Base-by-base conservation (phyloP, 2,329 filamentous ascomycete genomes). In the Trichoderma sp. region DNA sequence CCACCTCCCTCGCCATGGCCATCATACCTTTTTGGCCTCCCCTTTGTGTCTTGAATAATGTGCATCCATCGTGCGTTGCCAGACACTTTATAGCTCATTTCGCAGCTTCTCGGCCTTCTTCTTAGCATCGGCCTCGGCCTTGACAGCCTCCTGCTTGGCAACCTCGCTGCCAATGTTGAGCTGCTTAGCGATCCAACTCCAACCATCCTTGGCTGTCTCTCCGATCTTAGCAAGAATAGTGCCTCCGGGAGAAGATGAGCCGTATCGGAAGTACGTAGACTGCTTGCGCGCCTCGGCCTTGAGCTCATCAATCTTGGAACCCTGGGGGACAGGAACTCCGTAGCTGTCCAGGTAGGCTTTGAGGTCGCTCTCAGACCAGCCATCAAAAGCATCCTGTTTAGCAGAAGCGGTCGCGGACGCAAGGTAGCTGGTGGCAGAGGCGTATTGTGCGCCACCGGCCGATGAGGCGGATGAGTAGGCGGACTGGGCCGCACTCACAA, bases 281-380 rank as follows among this genome's bases (percentile, higher is more conserved):
- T 94, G 90, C 78, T 89, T 90, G 73, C 91, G 89, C 19, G 91
- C 92, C 70, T 88, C 83, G 10, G 91, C 91, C 71, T 88, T 87
- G 24, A 95, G 83, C 76, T 93, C 86, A 70, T 94, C 91, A 68
- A 89, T 74, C 69, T 83, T 90, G 21, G 88, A 89, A 6, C 89
- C 89, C 77, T 93, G 90, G 55, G 89, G 90, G 52, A 87, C 84
- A 5, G 83, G 79, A 52, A 95, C 82, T 47, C 92, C 92, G 72
- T 93, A 95, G 71, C 88, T 91, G 77, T 95, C 92, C 7, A 95
- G 86, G 76, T 94, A 95, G 1, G 87, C 82, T 84, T 95, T 94
- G 71, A 96, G 83, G 31, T 95, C 91, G 57, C 86, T 86, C 74
- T 88, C 86, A 68, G 85, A 91, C 92, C 92, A 95, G 0, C 87